These are phyloP conservation scores for Phytophthora cryptogea DNA, from an alignment of 352 stramenopile species.

Conservation along the genomic window DNA sequence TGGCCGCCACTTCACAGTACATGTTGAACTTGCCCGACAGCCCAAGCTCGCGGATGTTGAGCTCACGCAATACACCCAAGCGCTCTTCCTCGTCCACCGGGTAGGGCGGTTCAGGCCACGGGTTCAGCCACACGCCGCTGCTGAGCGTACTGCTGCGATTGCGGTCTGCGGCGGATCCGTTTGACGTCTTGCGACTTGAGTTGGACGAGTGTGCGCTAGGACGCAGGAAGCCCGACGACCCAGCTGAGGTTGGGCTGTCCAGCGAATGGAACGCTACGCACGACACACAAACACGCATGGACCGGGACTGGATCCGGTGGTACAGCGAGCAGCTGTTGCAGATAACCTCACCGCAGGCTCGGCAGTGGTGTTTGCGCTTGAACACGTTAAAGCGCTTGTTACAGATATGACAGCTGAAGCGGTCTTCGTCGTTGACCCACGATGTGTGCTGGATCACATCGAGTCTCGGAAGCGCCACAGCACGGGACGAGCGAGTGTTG, in stretches of 20 bases:
- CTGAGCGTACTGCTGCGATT: slow-evolving; percentile 62
- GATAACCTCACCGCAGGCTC: slow-evolving; percentile 85
- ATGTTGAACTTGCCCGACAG: slow-evolving; percentile 86
- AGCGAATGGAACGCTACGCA: slow-evolving; percentile 84
- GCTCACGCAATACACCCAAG: slow-evolving; percentile 65
- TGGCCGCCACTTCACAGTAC: slow-evolving; percentile 85
- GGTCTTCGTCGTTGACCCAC: slow-evolving; percentile 87
- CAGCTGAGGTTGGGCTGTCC: slow-evolving; percentile 72
- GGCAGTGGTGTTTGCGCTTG: slow-evolving; percentile 88
- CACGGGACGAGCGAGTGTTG: slow-evolving; percentile 72
- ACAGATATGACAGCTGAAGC: slow-evolving; percentile 88
- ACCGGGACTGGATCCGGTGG: slow-evolving; percentile 82
- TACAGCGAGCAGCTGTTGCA: slow-evolving; percentile 86
- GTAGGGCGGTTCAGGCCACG: slow-evolving; percentile 84
- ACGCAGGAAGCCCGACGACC: slow-evolving; percentile 45
- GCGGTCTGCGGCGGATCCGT: slow-evolving; percentile 37
- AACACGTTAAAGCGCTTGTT: slow-evolving; percentile 91
- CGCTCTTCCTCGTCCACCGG: slow-evolving; percentile 82
- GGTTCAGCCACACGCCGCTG: slow-evolving; percentile 72
- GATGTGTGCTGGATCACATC: slow-evolving; percentile 81
- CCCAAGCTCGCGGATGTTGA: slow-evolving; percentile 80
- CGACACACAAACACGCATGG: slow-evolving; percentile 85
- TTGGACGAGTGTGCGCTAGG: slow-evolving; percentile 40
- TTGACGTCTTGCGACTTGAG: slow-evolving; percentile 68
- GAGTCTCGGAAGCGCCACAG: slow-evolving; percentile 70